These are phyloP conservation scores for Deuterostichococcus epilithicus DNA, from an alignment of 139 green algal species.

Conservation along the genomic window DNA sequence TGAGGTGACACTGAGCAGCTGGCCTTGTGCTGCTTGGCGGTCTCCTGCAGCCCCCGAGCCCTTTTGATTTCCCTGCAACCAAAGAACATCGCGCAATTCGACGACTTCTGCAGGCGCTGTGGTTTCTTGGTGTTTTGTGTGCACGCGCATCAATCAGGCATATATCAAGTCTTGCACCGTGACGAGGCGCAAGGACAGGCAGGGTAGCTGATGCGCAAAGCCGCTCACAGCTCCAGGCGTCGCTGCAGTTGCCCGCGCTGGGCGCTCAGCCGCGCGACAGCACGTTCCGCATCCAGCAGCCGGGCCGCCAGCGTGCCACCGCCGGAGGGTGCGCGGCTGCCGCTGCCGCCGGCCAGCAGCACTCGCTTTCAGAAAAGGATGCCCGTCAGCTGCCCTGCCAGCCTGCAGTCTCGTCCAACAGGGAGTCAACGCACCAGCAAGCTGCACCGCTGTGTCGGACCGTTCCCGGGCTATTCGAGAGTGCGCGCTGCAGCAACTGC, in stretches of 20 bases:
- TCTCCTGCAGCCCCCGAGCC: constrained; percentile 28
- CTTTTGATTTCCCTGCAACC: constrained; percentile 42
- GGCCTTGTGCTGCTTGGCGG: constrained; percentile 38
- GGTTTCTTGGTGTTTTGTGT: neutral
- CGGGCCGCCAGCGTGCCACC: constrained; percentile 53
- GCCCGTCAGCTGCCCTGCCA: constrained; percentile 64
- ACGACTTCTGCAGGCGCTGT: neutral
- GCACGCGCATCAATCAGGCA: too few relatives aligned
- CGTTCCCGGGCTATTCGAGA: neutral
- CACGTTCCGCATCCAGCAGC: constrained; percentile 57
- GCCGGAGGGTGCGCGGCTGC: constrained; percentile 14
- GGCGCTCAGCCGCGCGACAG: constrained; percentile 39
- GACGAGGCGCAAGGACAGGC: neutral
- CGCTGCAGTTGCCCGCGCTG: constrained; percentile 46
- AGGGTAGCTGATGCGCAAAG: neutral
- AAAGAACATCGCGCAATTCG: neutral
- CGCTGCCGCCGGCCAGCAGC: constrained; percentile 44
- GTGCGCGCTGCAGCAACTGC: neutral
- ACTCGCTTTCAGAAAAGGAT: constrained; percentile 73
- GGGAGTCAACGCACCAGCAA: neutral
- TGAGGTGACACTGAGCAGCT: neutral
- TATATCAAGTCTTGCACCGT: constrained; percentile 4
- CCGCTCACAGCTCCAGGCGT: constrained; percentile 6
- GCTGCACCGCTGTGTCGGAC: neutral
- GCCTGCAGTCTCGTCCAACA: constrained; percentile 32